Evolutionary conservation across 2,329 filamentous ascomycete genomes (phyloP).

Genomic region (Torrubiella hemipterigena): DNA sequence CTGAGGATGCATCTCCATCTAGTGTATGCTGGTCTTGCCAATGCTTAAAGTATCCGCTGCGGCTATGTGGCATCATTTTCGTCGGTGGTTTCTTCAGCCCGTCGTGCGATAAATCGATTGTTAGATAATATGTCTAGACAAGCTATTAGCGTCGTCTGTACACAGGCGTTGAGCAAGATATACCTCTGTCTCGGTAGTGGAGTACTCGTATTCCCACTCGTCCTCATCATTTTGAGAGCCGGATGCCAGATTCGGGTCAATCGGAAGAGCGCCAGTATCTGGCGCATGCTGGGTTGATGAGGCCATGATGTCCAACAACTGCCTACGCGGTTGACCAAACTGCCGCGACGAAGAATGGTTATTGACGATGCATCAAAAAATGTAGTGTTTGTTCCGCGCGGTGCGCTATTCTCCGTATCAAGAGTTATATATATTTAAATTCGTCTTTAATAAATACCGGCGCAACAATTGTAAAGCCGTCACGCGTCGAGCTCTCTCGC

Average conservation of each 20-base stretch:
- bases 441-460: no score
- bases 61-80: slow-evolving; percentile 22
- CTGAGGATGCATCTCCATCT: no score
- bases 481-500: no score
- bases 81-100: slow-evolving; percentile 38
- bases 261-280: neutral
- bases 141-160: neutral
- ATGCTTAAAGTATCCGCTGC: slow-evolving; percentile 35
- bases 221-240: slow-evolving; percentile 32
- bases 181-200: slow-evolving; percentile 49
- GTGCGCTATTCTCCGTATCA: no score
- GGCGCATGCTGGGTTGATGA: neutral
- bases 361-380: no score
- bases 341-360: no score
- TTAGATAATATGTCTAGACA: slow-evolving; percentile 50
- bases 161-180: no score
- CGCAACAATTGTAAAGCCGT: no score
- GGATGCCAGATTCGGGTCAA: slow-evolving; percentile 9
- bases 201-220: slow-evolving; percentile 59
- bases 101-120: slow-evolving; percentile 49
- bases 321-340: no score
- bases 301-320: neutral
- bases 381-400: no score
- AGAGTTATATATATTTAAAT: no score
- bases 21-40: slow-evolving; percentile 22